Conservation (phyloP, 495 filamentous ascomycete species). For the Cudoniella acicularis region DNA sequence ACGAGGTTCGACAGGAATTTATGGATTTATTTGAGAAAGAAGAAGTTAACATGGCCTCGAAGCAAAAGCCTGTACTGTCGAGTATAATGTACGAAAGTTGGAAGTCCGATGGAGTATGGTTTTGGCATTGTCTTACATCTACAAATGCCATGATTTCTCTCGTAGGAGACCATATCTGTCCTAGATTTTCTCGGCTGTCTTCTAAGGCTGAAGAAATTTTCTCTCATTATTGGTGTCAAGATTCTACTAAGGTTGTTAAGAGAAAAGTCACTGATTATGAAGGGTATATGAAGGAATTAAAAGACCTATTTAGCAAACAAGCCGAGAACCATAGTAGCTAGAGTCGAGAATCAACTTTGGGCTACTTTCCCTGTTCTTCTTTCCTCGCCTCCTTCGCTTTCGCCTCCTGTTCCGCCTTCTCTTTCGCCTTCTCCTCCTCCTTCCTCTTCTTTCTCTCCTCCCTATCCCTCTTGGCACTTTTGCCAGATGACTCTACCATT, state of each 20-base stretch:
- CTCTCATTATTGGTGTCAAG: slow-evolving; percentile 22
- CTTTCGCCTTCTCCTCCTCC: too few species aligned
- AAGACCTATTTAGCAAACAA: slow-evolving; percentile 18
- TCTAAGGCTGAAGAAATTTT: slow-evolving; percentile 17
- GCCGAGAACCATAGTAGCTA: too few species aligned
- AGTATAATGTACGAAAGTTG: slow-evolving; percentile 11
- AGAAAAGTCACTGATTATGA: slow-evolving; percentile 19
- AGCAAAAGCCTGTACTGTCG: slow-evolving; percentile 3
- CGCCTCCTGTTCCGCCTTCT: too few species aligned
- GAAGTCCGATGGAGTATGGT: slow-evolving; percentile 18
- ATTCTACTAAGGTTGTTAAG: slow-evolving; percentile 15
- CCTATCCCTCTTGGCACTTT: too few species aligned
- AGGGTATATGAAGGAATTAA: slow-evolving; percentile 18
- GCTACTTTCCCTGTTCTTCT: neutral
- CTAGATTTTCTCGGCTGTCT: slow-evolving; percentile 18
- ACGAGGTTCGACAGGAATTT: slow-evolving; percentile 14
- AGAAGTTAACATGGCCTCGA: slow-evolving; percentile 10
- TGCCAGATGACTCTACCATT: too few species aligned
- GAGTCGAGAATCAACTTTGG: too few species aligned
- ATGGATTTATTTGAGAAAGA: slow-evolving; percentile 19
- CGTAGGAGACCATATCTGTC: slow-evolving; percentile 24
- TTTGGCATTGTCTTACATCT: slow-evolving; percentile 16
- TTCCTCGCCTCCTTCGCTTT: too few species aligned
- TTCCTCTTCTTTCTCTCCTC: too few species aligned
- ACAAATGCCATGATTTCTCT: slow-evolving; percentile 27